Conservation (phyloP, 176 grass and related monocot genomes). For the Cenchrus purpureus region DNA sequence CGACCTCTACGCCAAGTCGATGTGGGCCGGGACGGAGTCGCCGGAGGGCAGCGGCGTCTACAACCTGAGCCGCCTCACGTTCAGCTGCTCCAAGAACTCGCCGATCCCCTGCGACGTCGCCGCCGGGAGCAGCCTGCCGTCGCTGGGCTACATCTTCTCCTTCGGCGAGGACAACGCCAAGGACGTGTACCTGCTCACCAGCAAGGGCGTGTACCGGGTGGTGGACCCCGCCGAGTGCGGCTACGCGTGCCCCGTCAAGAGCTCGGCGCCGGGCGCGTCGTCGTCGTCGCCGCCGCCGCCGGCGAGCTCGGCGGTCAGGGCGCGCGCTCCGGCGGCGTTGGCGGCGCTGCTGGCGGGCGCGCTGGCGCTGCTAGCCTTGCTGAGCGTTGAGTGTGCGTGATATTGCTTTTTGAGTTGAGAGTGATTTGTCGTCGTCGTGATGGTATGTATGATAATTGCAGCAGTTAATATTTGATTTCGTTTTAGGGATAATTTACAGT, state of each 20-base stretch:
- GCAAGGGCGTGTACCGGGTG: slow-evolving; percentile 87
- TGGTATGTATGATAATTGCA: not conserved
- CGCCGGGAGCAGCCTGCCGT: slow-evolving; percentile 67
- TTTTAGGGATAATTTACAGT: not conserved
- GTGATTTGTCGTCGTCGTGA: not conserved
- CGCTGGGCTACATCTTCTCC: slow-evolving; percentile 76
- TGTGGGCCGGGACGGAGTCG: slow-evolving; percentile 60
- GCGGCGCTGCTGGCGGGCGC: not conserved
- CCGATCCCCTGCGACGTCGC: slow-evolving; percentile 75
- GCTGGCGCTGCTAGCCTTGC: slow-evolving; percentile 20
- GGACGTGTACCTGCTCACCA: slow-evolving; percentile 77
- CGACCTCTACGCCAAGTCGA: slow-evolving; percentile 70
- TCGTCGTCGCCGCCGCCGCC: not conserved
- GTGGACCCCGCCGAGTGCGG: slow-evolving; percentile 63
- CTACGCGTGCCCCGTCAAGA: slow-evolving; percentile 80
- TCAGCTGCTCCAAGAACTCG: slow-evolving; percentile 69
- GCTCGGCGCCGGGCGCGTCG: not conserved
- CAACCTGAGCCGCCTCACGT: slow-evolving; percentile 34
- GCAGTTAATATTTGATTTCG: not conserved
- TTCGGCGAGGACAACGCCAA: slow-evolving; percentile 79
- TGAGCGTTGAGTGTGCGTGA: not conserved
- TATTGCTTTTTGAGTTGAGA: not conserved
- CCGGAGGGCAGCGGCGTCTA: slow-evolving; percentile 72
- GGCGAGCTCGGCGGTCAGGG: slow-evolving; percentile 8
- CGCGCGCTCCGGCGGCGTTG: not conserved